Conservation (phyloP, 768 basidiomycete genomes). For the Termitomyces sp. region DNA sequence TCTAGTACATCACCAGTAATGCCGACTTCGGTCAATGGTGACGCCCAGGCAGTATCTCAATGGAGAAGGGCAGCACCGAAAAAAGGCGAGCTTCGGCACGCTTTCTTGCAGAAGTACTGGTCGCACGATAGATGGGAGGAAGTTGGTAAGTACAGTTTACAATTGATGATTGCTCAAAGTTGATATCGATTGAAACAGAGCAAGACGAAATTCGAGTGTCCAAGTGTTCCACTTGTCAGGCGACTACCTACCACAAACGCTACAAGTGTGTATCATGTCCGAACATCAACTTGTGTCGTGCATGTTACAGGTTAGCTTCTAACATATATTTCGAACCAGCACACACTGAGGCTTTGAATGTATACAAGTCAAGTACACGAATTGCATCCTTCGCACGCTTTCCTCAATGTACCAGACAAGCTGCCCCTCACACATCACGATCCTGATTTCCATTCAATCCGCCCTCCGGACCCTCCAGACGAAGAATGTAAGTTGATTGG, state of each 20-base stretch:
- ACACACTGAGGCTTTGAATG: background rate
- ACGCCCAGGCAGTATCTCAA: conserved; percentile 47
- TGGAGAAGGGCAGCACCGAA: conserved; percentile 67
- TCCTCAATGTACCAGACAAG: conserved; percentile 74
- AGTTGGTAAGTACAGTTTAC: conserved; percentile 55
- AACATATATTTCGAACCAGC: background rate
- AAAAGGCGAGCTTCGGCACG: conserved; percentile 78
- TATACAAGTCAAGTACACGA: conserved; percentile 76
- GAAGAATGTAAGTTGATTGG: conserved; percentile 51
- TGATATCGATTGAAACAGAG: conserved; percentile 25
- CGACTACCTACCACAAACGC: conserved; percentile 52
- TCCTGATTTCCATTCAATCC: conserved; percentile 27
- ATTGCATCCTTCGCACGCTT: conserved; percentile 85
- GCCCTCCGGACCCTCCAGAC: conserved; percentile 38
- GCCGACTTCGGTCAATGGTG: conserved; percentile 45
- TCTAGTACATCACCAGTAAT: conserved; percentile 42
- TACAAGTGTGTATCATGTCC: conserved; percentile 84
- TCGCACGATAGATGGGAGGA: conserved; percentile 80
- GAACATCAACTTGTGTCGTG: conserved; percentile 76
- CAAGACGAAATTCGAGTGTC: conserved; percentile 67
- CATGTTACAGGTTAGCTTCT: conserved; percentile 66
- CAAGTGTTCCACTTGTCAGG: conserved; percentile 79
- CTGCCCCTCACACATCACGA: conserved; percentile 35
- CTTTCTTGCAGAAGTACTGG: conserved; percentile 87
- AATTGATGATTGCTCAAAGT: background rate